Evolutionary conservation across 2,329 filamentous ascomycete genomes (phyloP).

Genomic region (Diplodia corticola): DNA sequence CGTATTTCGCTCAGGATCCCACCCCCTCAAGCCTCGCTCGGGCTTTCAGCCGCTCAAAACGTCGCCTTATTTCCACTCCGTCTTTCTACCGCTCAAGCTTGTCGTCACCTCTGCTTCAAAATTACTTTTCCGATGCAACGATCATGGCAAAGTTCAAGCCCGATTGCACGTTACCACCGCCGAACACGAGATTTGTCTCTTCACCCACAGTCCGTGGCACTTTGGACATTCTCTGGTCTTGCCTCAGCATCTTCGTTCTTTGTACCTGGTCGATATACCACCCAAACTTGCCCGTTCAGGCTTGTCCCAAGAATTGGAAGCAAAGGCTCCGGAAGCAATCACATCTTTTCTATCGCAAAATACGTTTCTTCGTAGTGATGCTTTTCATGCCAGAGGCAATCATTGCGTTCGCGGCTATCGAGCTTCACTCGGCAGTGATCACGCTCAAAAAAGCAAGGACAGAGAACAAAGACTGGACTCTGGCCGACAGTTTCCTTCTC

Average conservation of each 20-base stretch:
- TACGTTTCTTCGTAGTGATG: not conserved
- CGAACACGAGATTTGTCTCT: not conserved
- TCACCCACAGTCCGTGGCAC: not conserved
- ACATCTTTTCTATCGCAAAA: not conserved
- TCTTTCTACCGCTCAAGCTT: no score
- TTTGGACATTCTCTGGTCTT: not conserved
- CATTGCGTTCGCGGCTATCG: not conserved
- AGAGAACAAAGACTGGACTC: not conserved
- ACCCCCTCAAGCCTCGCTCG: no score
- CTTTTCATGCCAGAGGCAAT: not conserved
- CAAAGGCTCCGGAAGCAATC: not conserved
- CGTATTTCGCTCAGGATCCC: no score
- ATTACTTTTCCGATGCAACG: no score
- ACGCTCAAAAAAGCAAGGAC: not conserved
- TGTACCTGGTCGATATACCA: not conserved
- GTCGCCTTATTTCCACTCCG: no score
- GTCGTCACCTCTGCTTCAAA: no score
- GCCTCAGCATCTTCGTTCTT: not conserved
- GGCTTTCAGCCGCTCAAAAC: no score
- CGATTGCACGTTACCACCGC: not conserved
- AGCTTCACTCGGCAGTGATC: not conserved
- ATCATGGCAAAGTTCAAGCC: not conserved
- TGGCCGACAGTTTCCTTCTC: not conserved
- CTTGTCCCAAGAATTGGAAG: not conserved
- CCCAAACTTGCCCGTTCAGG: not conserved